Percentiles rank a stretch among this genome's conserved stretches.
phyloP scores from a whole-genome alignment of 768 basidiomycete genomes.

The Termitomyces sp. region DNA sequence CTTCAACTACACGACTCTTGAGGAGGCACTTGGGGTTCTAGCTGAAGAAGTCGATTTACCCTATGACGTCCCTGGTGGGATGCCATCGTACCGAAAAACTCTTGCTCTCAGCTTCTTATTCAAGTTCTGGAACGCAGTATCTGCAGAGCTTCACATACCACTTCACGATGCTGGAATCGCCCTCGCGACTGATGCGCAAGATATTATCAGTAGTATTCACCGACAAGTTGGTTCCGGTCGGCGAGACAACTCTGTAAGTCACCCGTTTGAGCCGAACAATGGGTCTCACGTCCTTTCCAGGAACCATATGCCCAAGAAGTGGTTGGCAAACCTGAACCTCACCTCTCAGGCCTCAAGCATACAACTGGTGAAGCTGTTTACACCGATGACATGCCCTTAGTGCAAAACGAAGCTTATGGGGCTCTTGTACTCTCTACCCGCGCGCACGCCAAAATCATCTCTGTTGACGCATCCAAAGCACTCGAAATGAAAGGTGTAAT shows the following conservation, averaged over 20 bases:
- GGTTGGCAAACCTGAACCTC: slow-evolving; percentile 16
- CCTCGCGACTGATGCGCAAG: slow-evolving; percentile 1
- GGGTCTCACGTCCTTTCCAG: not conserved
- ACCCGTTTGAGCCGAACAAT: too few species aligned
- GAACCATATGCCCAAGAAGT: slow-evolving; percentile 18
- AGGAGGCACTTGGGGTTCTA: slow-evolving; percentile 9
- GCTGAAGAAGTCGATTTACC: slow-evolving; percentile 13
- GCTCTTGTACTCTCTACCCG: slow-evolving; percentile 15
- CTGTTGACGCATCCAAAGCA: slow-evolving; percentile 12
- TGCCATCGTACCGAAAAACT: slow-evolving; percentile 17
- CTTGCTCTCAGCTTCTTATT: slow-evolving; percentile 17
- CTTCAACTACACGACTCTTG: slow-evolving; percentile 11
- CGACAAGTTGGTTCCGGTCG: slow-evolving; percentile 9
- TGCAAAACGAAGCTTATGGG: slow-evolving; percentile 13
- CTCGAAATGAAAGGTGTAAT: slow-evolving; percentile 13
- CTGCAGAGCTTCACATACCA: slow-evolving; percentile 10
- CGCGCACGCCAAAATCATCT: slow-evolving; percentile 14
- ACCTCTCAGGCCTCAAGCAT: slow-evolving; percentile 17
- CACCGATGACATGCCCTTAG: slow-evolving; percentile 14
- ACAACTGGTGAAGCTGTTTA: slow-evolving; percentile 16
- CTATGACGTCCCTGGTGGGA: slow-evolving; percentile 16
- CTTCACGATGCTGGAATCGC: not conserved
- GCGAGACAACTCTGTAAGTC: slow-evolving; percentile 14
- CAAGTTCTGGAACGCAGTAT: slow-evolving; percentile 18
- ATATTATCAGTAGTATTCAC: slow-evolving; percentile 14